phyloP scores from a whole-genome alignment of 192 early-diverging fungal species.

The Umbelopsis vinacea region DNA sequence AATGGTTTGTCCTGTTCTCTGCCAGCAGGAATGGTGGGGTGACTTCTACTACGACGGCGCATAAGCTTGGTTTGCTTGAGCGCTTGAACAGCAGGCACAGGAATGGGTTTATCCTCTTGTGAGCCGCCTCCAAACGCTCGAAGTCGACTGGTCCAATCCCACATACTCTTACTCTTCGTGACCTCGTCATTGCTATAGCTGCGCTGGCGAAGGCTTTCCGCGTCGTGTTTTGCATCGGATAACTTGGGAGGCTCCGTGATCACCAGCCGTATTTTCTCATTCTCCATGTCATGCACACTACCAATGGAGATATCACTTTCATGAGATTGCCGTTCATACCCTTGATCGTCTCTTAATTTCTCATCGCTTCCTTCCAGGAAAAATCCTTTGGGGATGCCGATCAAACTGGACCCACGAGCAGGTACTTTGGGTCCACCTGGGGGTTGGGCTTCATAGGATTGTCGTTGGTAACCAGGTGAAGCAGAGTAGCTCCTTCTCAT shows the following conservation, averaged over 20 bases:
- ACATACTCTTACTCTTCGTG: neutral
- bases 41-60: slow-evolving; percentile 32
- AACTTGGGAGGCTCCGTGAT: slow-evolving; percentile 5
- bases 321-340: neutral
- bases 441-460: neutral
- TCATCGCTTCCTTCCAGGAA: slow-evolving; percentile 2
- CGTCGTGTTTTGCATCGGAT: neutral
- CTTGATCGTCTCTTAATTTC: neutral
- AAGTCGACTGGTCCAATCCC: neutral
- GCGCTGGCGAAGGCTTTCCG: neutral
- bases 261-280: slow-evolving; percentile 3
- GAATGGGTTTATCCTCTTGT: slow-evolving; percentile 5
- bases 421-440: neutral
- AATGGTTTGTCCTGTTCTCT: slow-evolving; percentile 11
- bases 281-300: neutral
- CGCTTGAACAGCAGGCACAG: slow-evolving; percentile 12
- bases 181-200: slow-evolving; percentile 15
- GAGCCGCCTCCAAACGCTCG: slow-evolving; percentile 13
- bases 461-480: neutral
- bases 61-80: slow-evolving; percentile 23
- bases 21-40: slow-evolving; percentile 32
- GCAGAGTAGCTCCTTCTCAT: slow-evolving; percentile 21
- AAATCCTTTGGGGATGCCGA: slow-evolving; percentile 7
- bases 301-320: slow-evolving; percentile 1
- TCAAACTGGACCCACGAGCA: neutral